A percentile compares a stretch with the other conserved stretches of the same genome.
Conservation (phyloP, 2,329 filamentous ascomycete species). For the Colletotrichum noveboracense region DNA sequence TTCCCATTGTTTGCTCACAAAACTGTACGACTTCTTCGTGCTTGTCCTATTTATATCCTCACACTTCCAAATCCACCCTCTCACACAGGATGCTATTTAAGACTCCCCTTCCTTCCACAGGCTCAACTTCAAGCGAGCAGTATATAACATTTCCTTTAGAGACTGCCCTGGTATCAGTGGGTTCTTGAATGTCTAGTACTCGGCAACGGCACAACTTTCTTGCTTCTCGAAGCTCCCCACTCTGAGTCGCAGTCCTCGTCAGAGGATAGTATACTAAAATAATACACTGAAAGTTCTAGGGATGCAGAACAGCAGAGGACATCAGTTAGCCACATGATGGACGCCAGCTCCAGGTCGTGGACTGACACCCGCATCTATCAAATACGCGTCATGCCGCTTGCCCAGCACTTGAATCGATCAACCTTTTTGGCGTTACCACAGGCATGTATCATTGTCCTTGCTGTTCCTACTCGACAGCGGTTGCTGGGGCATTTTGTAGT, state of each 20-base stretch:
- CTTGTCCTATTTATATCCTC: not conserved
- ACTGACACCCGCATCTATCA: too few relatives aligned
- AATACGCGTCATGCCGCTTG: not conserved
- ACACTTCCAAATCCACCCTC: not conserved
- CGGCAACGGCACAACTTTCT: not conserved
- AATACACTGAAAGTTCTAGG: rapidly evolving
- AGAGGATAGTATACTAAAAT: not conserved
- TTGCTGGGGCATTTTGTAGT: not conserved
- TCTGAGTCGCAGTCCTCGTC: not conserved
- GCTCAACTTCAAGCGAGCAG: not conserved
- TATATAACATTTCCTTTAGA: not conserved
- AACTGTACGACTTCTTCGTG: not conserved
- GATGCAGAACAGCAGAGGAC: not conserved
- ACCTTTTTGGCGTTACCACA: not conserved
- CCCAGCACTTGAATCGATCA: not conserved
- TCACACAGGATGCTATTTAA: not conserved
- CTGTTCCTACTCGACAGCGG: not conserved
- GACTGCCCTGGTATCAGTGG: not conserved
- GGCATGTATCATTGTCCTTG: not conserved
- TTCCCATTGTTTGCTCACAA: too few relatives aligned
- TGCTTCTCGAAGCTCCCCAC: not conserved
- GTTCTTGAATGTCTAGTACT: not conserved
- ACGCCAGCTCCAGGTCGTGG: not conserved
- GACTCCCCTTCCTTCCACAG: not conserved
- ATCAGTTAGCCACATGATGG: rapidly evolving